Conservation (phyloP, 1,284 basidiomycete genomes). For the Prillingera fragicola region DNA sequence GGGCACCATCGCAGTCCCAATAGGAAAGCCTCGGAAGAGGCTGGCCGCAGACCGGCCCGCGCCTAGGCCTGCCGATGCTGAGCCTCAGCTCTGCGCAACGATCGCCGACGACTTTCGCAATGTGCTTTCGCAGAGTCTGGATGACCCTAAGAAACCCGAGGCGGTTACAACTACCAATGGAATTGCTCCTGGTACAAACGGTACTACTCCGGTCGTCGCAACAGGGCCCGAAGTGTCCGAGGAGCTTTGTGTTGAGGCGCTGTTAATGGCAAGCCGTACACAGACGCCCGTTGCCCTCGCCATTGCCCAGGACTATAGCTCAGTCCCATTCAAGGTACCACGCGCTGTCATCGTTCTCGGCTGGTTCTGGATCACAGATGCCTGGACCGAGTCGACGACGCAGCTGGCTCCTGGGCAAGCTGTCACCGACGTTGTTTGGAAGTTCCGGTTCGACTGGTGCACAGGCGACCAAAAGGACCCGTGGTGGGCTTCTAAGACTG, state of each 20-base stretch:
- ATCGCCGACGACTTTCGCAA: too few species aligned
- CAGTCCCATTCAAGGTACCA: conserved; percentile 36
- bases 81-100: too few species aligned
- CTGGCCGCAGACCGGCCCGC: too few species aligned
- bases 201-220: neutral
- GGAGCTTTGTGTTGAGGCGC: conserved; percentile 27
- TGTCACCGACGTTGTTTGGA: conserved; percentile 30
- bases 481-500: conserved; percentile 31
- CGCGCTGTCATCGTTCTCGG: conserved; percentile 38
- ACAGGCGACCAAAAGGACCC: conserved; percentile 20
- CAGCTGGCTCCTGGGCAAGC: neutral
- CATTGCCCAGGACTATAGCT: conserved; percentile 33
- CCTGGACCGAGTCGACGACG: conserved; percentile 40
- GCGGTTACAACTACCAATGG: neutral
- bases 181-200: neutral
- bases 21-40: too few species aligned
- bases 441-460: conserved; percentile 44
- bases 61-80: too few species aligned
- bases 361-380: conserved; percentile 46
- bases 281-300: conserved; percentile 37
- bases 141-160: too few species aligned
- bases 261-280: conserved; percentile 36
- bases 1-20: conserved; percentile 32
- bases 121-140: too few species aligned
- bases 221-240: conserved; percentile 1